Evolutionary conservation across 73 alveolate genomes (phyloP), one percentile per base, ranked within the genome.

Genomic region (Symbiodinium natans): DNA sequence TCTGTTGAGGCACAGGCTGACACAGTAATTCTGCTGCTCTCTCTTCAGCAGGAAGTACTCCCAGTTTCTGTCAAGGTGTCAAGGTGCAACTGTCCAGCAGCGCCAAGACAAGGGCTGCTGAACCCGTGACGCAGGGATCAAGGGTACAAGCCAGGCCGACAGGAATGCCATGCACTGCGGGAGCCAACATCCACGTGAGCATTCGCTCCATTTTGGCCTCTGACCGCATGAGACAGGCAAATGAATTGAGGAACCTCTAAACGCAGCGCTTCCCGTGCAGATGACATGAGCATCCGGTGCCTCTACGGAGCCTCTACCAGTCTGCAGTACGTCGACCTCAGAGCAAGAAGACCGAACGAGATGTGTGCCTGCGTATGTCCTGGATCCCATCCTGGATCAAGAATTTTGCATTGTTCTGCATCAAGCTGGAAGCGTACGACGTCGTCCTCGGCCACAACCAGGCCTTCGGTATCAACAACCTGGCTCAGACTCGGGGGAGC

Each of bases 131-230:
- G 59, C 59, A 13, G 21, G 2, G 42, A 73, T 33, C 36, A 25
- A 39, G 38, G 38, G 21, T 31, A 33, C 84, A 29, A 1, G 84
- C 31, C 43, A 74, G 84, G 23, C n/a, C 5, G 41, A 27, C 98
- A 2, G 98, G 83, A 34, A 92, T 92, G 38, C 98, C 98, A 77
- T 92, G 98, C 23, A 92, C 98, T 0, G 98, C 98, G 10, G 98
- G 98, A 31, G 98, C 98, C 92, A 92, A 31, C 98, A 92, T 92
- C 98, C 98, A 92, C 83, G 98, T 92, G 40, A 92, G 68, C 92
- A 92, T 74, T 29, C 92, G 92, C 92, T 92, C 98, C 92, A 92
- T 80, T 68, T 92, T 92, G 36, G 92, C 98, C 98, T 92, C 42
- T 25, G 52, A 25, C 29, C n/a, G n/a, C n/a, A n/a, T n/a, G n/a